Percentiles rank a stretch among this genome's conserved stretches.
Conservation (phyloP, 441 rosid species). For the Pelargonium fulgidum region DNA sequence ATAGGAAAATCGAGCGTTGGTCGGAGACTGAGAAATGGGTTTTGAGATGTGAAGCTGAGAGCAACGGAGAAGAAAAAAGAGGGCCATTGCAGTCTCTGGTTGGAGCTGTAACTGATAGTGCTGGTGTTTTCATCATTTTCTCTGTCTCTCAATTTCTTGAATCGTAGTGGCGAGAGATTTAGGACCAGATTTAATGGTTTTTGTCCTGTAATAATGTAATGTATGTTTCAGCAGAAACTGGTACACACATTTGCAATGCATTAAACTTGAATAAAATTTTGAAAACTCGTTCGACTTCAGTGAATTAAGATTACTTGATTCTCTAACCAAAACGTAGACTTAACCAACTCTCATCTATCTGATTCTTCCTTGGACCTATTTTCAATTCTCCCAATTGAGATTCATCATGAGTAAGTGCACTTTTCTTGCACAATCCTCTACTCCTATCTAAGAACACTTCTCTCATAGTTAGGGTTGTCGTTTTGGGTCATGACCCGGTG, state of each 20-base stretch:
- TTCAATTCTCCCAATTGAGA: slow-evolving; percentile 8
- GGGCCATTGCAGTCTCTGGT: not conserved
- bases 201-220: too few species aligned
- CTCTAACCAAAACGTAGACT: not conserved
- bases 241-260: not conserved
- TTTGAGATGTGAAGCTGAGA: not conserved
- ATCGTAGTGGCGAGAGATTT: not conserved
- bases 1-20: not conserved
- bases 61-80: not conserved
- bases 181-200: not conserved
- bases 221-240: too few species aligned
- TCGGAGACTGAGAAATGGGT: not conserved
- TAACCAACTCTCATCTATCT: slow-evolving; percentile 19
- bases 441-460: slow-evolving; percentile 59
- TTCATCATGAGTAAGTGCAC: slow-evolving; percentile 3
- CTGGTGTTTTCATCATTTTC: not conserved
- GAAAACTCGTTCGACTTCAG: not conserved
- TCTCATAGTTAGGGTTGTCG: slow-evolving; percentile 25
- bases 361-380: slow-evolving; percentile 27
- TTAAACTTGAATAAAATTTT: not conserved
- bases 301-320: not conserved
- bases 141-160: not conserved
- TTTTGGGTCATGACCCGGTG: too few species aligned
- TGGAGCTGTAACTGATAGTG: not conserved
- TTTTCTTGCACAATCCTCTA: slow-evolving; percentile 41